Evolutionary conservation across 768 basidiomycete genomes (phyloP).

Genomic region (Pleurotus djamor): DNA sequence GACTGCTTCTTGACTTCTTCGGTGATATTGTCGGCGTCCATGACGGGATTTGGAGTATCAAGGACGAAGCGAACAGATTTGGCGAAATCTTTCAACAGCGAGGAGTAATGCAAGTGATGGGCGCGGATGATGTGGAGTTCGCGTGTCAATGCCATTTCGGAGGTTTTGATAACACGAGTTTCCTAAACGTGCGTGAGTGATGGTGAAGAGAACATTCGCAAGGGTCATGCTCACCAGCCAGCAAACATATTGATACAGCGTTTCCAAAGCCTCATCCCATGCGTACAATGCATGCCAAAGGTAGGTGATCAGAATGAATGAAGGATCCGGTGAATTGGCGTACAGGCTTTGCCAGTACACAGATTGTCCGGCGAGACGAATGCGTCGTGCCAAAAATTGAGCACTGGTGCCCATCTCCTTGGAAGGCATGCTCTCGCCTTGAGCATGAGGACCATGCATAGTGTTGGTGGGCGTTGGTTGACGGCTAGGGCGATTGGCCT

Average conservation of each 20-base stretch:
- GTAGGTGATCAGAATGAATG: constrained; percentile 50
- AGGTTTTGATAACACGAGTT: constrained; percentile 39
- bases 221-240: constrained; percentile 32
- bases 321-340: constrained; percentile 44
- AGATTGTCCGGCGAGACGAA: constrained; percentile 42
- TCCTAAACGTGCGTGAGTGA: constrained; percentile 32
- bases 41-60: constrained; percentile 49
- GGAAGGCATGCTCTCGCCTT: not conserved
- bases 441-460: constrained; percentile 3
- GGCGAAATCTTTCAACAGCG: constrained; percentile 51
- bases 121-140: constrained; percentile 59
- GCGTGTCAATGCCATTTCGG: constrained; percentile 43
- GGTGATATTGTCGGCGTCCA: constrained; percentile 26
- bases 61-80: constrained; percentile 50
- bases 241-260: constrained; percentile 48
- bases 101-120: constrained; percentile 55
- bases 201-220: not conserved
- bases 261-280: constrained; percentile 60
- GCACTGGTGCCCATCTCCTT: constrained; percentile 28
- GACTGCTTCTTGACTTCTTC: not conserved
- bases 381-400: constrained; percentile 39
- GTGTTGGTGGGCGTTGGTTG: too few relatives aligned
- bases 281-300: constrained; percentile 63
- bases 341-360: constrained; percentile 47
- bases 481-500: too few relatives aligned